Base-by-base conservation (phyloP, 352 stramenopile species). In the Phytophthora crassamura region DNA sequence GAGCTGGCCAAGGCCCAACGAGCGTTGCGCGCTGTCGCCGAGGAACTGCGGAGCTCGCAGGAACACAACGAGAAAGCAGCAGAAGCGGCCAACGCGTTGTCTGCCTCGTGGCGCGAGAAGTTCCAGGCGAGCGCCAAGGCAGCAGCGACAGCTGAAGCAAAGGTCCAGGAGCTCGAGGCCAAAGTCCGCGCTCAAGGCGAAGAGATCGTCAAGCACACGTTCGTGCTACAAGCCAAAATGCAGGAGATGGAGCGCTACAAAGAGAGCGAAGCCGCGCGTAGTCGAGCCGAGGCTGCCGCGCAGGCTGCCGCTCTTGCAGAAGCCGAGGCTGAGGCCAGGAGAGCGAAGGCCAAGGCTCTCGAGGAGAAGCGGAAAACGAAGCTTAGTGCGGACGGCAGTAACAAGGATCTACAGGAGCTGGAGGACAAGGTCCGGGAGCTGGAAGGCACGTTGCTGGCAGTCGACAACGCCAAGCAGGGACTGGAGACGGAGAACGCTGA, bases 151-250 rank as follows among this genome's bases (percentile, higher is more conserved):
- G 55, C 64, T 0, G 79, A 91, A 18, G 54, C 67, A 5, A 70
- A 67, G 34, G 60, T 77, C 1, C 14, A 60, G 3, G 77, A 92
- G 20, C 66, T 90, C 7, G 84, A 90, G 51, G 47, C 59, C n/a
- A 81, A 77, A 22, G 51, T 80, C 12, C 59, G 75, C 30, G 53
- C 55, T 1, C 74, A 87, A 16, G 63, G 40, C 5, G 81, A 87
- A 25, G 84, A 90, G 51, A 72, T 92, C 16, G 57, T 78, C n/a
- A 88, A 89, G 54, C 78, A 86, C 47, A 80, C 78, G 1, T 78
- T 90, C 11, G 69, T 91, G 20, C 59, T 89, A 14, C 72, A 80
- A 33, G 56, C 75, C 1, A 86, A 88, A 30, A 75, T 70, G 0
- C 71, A 79, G n/a, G 81, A 92, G 33, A 60, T 81, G 32, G 84